Percentiles rank a stretch among this genome's conserved stretches.
Conservation (phyloP, 176 grass and related monocot genomes). For the Ampelocalamus luodianensis region DNA sequence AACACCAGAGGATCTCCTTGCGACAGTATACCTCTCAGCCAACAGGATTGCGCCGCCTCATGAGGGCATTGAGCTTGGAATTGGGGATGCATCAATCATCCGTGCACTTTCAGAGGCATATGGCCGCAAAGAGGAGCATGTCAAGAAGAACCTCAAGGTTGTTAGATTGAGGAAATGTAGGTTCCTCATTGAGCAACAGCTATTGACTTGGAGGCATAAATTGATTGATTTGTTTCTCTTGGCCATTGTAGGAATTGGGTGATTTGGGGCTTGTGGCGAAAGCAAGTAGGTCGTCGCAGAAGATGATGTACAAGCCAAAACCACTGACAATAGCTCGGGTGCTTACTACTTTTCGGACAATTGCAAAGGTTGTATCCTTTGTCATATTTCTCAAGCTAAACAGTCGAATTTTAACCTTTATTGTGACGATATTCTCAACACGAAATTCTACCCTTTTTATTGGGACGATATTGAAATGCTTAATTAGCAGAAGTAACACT, state of each 20-base stretch:
- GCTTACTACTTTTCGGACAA: slow-evolving; percentile 75
- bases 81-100: slow-evolving; percentile 85
- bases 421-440: neutral
- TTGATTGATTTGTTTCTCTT: slow-evolving; percentile 24
- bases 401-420: neutral
- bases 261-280: slow-evolving; percentile 97
- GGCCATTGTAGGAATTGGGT: slow-evolving; percentile 75
- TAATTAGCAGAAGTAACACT: neutral
- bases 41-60: slow-evolving; percentile 90
- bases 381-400: slow-evolving; percentile 20
- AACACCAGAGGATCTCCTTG: slow-evolving; percentile 77
- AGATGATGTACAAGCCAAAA: slow-evolving; percentile 91
- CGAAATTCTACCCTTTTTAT: slow-evolving; percentile 15
- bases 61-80: slow-evolving; percentile 93
- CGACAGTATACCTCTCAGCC: slow-evolving; percentile 86
- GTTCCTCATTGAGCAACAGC: slow-evolving; percentile 11
- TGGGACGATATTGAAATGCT: neutral
- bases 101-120: slow-evolving; percentile 93
- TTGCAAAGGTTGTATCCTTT: slow-evolving; percentile 74
- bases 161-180: slow-evolving; percentile 30
- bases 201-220: neutral
- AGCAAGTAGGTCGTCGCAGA: slow-evolving; percentile 88
- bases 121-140: slow-evolving; percentile 94
- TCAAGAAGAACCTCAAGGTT: slow-evolving; percentile 93
- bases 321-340: slow-evolving; percentile 78